A percentile compares a stretch with the other conserved stretches of the same genome.
Evolutionary conservation across 164 flowering plant genomes (phyloP).

Genomic region (Macadamia integrifolia): DNA sequence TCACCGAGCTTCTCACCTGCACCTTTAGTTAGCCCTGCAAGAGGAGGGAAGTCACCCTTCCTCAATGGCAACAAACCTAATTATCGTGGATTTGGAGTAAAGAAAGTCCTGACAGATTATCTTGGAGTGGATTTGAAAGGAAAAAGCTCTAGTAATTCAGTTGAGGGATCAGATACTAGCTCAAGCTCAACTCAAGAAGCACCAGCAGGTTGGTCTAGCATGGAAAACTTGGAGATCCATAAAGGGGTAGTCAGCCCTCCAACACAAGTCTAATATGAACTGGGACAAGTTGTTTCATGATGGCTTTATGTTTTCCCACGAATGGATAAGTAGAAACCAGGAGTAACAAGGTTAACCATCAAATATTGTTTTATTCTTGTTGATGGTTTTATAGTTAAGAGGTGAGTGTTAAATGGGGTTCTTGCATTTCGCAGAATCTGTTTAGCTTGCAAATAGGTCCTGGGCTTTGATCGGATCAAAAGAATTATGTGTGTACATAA

Average conservation of each 20-base stretch:
- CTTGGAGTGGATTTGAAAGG: conserved; percentile 52
- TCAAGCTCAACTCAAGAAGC: conserved; percentile 5
- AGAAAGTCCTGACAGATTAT: conserved; percentile 67
- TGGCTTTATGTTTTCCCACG: not conserved
- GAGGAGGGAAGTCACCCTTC: conserved; percentile 59
- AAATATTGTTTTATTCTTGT: not conserved
- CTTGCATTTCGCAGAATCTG: not conserved
- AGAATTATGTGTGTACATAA: not conserved
- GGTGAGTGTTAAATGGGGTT: not conserved
- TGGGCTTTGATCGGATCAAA: not conserved
- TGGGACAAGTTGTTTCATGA: not conserved
- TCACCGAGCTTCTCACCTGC: conserved; percentile 66
- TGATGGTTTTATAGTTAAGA: not conserved
- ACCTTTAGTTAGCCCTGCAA: conserved; percentile 51
- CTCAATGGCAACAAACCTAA: conserved; percentile 37
- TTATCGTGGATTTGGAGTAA: conserved; percentile 68
- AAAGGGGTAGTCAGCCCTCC: not conserved
- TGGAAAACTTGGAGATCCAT: not conserved
- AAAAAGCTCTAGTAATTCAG: conserved; percentile 29
- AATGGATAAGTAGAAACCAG: not conserved
- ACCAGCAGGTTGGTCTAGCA: not conserved
- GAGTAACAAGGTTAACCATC: not conserved
- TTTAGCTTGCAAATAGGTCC: no score
- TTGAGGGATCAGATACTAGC: conserved; percentile 24
- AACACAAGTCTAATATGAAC: not conserved